A percentile compares a stretch with the other conserved stretches of the same genome.
These are phyloP conservation scores for Solanum habrochaites DNA, from an alignment of 257 asterid genomes.

Conservation along the genomic window DNA sequence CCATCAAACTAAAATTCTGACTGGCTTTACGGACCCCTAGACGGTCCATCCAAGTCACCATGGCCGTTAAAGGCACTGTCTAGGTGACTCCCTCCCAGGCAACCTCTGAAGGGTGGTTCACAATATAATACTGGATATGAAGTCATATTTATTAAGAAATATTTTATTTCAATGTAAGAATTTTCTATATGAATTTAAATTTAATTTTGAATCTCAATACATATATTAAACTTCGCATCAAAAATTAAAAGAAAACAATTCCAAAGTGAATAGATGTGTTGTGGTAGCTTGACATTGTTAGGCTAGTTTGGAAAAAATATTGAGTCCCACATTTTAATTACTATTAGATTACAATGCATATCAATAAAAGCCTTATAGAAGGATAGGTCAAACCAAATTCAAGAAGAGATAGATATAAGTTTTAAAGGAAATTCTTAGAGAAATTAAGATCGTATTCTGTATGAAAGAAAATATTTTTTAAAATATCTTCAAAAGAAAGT, in stretches of 20 bases:
- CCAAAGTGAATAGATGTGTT: background rate
- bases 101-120: no score
- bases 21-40: no score
- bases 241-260: background rate
- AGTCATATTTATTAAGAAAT: background rate
- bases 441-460: background rate
- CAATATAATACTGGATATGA: background rate
- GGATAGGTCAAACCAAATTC: background rate
- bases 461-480: background rate
- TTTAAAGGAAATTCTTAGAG: background rate
- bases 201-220: background rate
- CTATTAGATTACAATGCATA: background rate
- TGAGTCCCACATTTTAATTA: background rate
- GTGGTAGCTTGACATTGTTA: background rate
- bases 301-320: background rate
- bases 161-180: background rate
- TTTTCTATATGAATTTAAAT: background rate
- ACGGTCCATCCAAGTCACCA: no score
- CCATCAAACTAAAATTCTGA: background rate
- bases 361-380: background rate
- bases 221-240: background rate
- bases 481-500: no score
- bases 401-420: background rate
- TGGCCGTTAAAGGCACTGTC: no score
- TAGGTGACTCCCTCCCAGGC: no score